Conservation (phyloP, 225 moss, liverwort and hornwort genomes). For the Polytrichum commune region DNA sequence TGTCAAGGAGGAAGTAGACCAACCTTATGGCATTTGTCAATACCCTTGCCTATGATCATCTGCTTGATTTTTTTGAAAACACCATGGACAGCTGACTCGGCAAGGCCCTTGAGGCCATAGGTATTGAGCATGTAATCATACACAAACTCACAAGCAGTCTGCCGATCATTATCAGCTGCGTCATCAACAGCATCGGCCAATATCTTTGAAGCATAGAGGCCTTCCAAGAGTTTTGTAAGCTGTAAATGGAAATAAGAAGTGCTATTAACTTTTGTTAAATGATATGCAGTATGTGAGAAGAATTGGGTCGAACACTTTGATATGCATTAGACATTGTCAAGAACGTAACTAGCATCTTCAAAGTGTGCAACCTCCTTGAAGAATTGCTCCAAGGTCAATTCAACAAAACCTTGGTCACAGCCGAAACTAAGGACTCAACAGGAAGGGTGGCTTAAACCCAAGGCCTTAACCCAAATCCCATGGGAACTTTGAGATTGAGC, state of each 20-base stretch:
- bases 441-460: too few species aligned
- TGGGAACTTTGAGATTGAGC: too few species aligned
- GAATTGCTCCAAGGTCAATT: too few species aligned
- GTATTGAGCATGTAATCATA: conserved; percentile 94
- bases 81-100: conserved; percentile 96
- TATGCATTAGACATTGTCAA: too few species aligned
- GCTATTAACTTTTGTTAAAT: too few species aligned
- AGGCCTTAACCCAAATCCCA: too few species aligned
- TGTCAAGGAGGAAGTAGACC: not conserved
- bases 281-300: too few species aligned
- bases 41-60: conserved; percentile 65
- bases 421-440: too few species aligned
- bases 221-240: conserved; percentile 87
- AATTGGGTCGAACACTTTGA: too few species aligned
- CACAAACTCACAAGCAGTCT: conserved; percentile 90
- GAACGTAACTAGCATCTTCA: too few species aligned
- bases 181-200: conserved; percentile 86
- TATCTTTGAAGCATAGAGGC: conserved; percentile 75
- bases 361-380: too few species aligned
- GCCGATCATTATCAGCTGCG: conserved; percentile 74
- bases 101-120: conserved; percentile 89
- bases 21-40: conserved; percentile 90
- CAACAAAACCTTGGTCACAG: too few species aligned
- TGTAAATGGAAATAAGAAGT: conserved; percentile 15
- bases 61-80: conserved; percentile 78